Base-by-base conservation (phyloP, 257 asterid genomes). In the Solanum rostratum region DNA sequence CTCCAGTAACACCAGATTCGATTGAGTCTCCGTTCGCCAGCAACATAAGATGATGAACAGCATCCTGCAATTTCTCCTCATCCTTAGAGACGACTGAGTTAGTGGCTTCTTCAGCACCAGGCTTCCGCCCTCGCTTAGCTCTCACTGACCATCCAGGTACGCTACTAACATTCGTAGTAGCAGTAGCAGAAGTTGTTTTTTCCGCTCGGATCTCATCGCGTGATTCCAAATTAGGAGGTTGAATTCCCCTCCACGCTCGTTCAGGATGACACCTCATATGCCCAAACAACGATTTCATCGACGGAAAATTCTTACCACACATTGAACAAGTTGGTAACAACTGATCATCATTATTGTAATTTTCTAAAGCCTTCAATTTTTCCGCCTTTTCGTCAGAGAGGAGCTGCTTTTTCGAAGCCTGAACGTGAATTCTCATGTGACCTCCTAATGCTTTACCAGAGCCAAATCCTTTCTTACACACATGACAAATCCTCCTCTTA, bases 401-500 rank as follows among this genome's bases (percentile, higher is more conserved):
- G 45, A 29, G 14, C 22, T 27, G 22, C 49, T 81, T 84, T 79
- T 88, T 82, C 2, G 84, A 65, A n/a, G 86, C 63, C 33, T 84
- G 91, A 71, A 76, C 85, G 79, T 94, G 98, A 80, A 92, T 87
- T 71, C 96, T 93, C 98, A 91, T 91, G 88, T 95, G 98, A 84
- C 98, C 98, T 2, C 97, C 97, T 30, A 92, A 87, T 76, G 96
- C 98, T 92, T 94, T 93, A 53, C 97, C 95, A 0, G 95, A 93
- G 12, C 85, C 54, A 52, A 93, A 94, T 39, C 30, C 92, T 84
- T 90, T 92, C 74, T 41, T 30, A 39, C 98, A 94, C 68, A 89
- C 81, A 2, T 55, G 55, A 60, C 98, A 93, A 70, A 91, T 91
- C 86, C 91, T 90, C 8, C 3, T 43, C 74, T 29, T 81, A 45